phyloP scores from a whole-genome alignment of 108 stramenopile species.

The Cylindrotheca closterium region DNA sequence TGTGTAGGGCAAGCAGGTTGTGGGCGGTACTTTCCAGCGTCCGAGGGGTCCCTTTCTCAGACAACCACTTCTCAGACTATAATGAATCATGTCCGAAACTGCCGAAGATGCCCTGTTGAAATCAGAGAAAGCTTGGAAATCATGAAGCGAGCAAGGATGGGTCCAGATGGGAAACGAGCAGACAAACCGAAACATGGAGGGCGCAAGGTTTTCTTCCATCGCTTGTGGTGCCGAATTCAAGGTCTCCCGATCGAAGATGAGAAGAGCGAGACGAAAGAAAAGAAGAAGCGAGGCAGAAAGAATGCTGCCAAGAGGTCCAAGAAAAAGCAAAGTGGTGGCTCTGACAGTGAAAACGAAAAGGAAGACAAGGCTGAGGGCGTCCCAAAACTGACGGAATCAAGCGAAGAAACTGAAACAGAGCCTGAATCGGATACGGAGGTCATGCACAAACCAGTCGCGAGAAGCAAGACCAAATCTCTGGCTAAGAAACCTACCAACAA shows the following conservation, averaged over 20 bases:
- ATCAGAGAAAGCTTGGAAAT: slow-evolving; percentile 82
- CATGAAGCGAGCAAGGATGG: slow-evolving; percentile 77
- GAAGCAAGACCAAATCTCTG: slow-evolving; percentile 15
- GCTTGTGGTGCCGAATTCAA: slow-evolving; percentile 88
- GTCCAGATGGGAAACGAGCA: slow-evolving; percentile 58
- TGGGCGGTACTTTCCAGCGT: slow-evolving; percentile 85
- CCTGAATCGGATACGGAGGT: slow-evolving; percentile 25
- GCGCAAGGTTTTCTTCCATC: slow-evolving; percentile 87
- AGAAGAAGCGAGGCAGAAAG: slow-evolving; percentile 36
- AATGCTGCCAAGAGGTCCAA: slow-evolving; percentile 29
- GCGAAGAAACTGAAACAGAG: slow-evolving; percentile 40
- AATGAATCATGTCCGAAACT: slow-evolving; percentile 86
- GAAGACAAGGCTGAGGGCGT: slow-evolving; percentile 30
- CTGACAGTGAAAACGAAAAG: slow-evolving; percentile 32
- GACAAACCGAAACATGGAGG: slow-evolving; percentile 89
- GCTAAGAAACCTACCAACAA: slow-evolving; percentile 36
- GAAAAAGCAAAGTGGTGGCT: neutral
- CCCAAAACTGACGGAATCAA: slow-evolving; percentile 27
- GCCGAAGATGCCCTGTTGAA: slow-evolving; percentile 77
- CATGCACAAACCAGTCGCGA: slow-evolving; percentile 21
- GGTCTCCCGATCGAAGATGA: slow-evolving; percentile 55
- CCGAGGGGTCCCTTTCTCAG: slow-evolving; percentile 84
- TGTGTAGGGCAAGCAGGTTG: slow-evolving; percentile 87
- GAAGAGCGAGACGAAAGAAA: slow-evolving; percentile 34
- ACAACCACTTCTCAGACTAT: slow-evolving; percentile 88